phyloP scores from a whole-genome alignment of 345 rosid species.

The Citrus unshiu region DNA sequence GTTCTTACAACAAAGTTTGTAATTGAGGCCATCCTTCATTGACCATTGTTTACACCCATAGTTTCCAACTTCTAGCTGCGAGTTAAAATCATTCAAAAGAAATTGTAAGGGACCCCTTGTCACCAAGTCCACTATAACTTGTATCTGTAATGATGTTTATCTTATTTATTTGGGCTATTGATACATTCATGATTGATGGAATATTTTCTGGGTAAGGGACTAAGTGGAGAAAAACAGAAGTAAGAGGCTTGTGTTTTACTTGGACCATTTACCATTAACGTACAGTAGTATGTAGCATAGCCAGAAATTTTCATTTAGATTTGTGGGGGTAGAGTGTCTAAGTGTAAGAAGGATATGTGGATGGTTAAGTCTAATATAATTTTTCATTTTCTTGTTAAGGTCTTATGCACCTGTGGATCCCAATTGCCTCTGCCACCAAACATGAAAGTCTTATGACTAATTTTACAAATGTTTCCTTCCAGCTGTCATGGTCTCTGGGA shows the following conservation, averaged over 20 bases:
- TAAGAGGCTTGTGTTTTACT: not conserved
- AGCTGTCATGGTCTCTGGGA: not conserved
- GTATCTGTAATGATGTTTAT: not conserved
- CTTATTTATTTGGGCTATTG: not conserved
- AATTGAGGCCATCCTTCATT: not conserved
- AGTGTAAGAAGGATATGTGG: not conserved
- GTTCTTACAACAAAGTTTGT: not conserved
- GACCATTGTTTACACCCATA: not conserved
- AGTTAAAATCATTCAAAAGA: not conserved
- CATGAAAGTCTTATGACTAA: not conserved
- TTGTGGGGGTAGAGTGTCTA: not conserved
- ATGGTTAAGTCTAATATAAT: not conserved
- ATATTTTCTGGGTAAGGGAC: not conserved
- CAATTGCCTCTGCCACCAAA: not conserved
- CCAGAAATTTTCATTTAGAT: not conserved
- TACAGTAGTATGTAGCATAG: not conserved
- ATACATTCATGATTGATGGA: not conserved
- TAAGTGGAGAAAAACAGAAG: not conserved
- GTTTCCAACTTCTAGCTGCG: not conserved
- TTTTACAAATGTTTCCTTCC: not conserved
- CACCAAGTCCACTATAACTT: not conserved
- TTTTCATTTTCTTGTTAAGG: not conserved
- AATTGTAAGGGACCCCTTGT: not conserved
- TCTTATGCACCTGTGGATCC: not conserved
- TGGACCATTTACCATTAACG: not conserved